Percentiles rank a stretch among this genome's conserved stretches.
Conservation (phyloP, 2,329 filamentous ascomycete species). For the Phaeosphaeriaceae sp. region DNA sequence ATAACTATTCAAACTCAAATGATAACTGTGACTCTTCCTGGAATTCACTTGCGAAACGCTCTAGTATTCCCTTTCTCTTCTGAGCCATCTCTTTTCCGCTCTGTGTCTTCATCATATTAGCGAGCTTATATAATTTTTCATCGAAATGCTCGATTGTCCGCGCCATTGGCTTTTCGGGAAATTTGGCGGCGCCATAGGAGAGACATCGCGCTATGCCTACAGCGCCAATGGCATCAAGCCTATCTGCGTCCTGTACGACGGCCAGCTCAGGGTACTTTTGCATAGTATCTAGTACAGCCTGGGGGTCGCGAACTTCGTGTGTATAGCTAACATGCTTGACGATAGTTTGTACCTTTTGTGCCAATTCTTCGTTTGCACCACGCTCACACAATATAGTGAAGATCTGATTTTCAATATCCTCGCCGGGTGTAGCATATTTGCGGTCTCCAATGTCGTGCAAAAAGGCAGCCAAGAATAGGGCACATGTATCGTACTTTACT, state of each 20-base stretch:
- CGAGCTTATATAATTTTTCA: slow-evolving; percentile 43
- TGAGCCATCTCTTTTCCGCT: slow-evolving; percentile 29
- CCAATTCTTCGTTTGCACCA: slow-evolving; percentile 65
- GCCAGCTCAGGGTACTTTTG: slow-evolving; percentile 72
- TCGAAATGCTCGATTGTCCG: slow-evolving; percentile 44
- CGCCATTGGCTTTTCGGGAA: slow-evolving; percentile 31
- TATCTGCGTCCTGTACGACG: slow-evolving; percentile 89
- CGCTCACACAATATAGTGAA: slow-evolving; percentile 61
- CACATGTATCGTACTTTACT: slow-evolving; percentile 56
- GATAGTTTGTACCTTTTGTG: slow-evolving; percentile 71
- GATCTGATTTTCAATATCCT: slow-evolving; percentile 65
- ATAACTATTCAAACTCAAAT: slow-evolving; percentile 5
- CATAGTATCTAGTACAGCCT: slow-evolving; percentile 67
- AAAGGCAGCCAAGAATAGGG: slow-evolving; percentile 70
- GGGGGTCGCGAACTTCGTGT: slow-evolving; percentile 71
- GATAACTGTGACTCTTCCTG: slow-evolving; percentile 16
- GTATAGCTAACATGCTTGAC: slow-evolving; percentile 80
- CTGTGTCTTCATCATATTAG: slow-evolving; percentile 46
- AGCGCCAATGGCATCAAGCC: slow-evolving; percentile 88
- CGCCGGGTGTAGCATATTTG: slow-evolving; percentile 69
- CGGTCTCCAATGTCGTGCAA: slow-evolving; percentile 83
- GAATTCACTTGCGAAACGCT: slow-evolving; percentile 24
- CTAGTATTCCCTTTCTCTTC: slow-evolving; percentile 18
- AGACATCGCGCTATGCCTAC: slow-evolving; percentile 83
- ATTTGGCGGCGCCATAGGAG: slow-evolving; percentile 68